Conservation (phyloP, 2,329 filamentous ascomycete genomes). For the Cladobotryum mycophilum region DNA sequence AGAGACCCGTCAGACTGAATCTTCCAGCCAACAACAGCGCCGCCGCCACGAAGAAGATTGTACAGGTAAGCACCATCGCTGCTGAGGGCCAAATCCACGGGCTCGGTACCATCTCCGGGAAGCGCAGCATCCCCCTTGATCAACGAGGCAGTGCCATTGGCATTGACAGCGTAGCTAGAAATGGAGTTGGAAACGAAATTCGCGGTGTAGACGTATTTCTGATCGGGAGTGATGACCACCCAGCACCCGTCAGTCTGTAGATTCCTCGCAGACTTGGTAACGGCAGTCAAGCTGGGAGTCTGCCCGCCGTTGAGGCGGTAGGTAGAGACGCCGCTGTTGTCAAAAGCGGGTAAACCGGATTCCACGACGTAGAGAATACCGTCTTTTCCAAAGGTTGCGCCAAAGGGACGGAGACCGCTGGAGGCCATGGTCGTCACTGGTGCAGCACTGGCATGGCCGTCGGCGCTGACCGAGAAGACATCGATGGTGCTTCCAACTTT, state of each 20-base stretch:
- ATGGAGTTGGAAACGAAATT: constrained; percentile 18
- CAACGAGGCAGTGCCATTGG: constrained; percentile 13
- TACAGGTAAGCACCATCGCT: constrained; percentile 15
- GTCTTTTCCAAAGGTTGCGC: constrained; percentile 10
- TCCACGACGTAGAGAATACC: constrained; percentile 13
- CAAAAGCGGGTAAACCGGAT: constrained; percentile 12
- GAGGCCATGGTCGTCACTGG: constrained; percentile 12
- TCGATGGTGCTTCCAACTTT: constrained; percentile 18
- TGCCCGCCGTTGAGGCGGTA: constrained; percentile 12
- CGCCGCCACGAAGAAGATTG: constrained; percentile 17
- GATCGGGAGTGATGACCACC: constrained; percentile 16
- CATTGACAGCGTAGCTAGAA: constrained; percentile 14
- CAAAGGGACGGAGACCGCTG: constrained; percentile 13
- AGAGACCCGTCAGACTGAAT: constrained; percentile 16
- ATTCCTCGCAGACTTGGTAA: constrained; percentile 13
- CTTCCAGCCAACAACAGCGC: constrained; percentile 15
- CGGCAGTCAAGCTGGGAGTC: constrained; percentile 10
- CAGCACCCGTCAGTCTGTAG: constrained; percentile 17
- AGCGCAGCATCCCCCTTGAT: constrained; percentile 14
- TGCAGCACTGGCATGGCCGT: constrained; percentile 10
- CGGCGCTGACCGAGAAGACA: constrained; percentile 13
- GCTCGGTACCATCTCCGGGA: constrained; percentile 13
- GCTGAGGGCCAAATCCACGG: constrained; percentile 16
- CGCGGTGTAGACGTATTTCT: constrained; percentile 15
- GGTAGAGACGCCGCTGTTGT: constrained; percentile 13